These are phyloP conservation scores for Fistulifera pelliculosa DNA, from an alignment of 108 stramenopile genomes.

Conservation along the genomic window DNA sequence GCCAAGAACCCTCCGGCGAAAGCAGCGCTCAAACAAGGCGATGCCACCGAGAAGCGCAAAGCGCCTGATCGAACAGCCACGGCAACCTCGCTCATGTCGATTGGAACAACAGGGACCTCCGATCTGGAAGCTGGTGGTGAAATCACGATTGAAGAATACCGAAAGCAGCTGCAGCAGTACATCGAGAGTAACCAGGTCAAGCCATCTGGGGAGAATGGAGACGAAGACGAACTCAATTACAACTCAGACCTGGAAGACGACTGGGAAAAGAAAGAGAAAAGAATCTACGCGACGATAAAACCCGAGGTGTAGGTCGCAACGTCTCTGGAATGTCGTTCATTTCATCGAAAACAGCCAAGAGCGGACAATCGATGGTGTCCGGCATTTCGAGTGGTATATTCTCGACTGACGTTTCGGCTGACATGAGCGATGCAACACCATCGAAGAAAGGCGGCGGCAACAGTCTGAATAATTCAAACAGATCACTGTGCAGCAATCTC, in stretches of 20 bases:
- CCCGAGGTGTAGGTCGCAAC: constrained; percentile 1
- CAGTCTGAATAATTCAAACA: background rate
- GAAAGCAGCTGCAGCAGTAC: constrained; percentile 4
- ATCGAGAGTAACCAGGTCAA: background rate
- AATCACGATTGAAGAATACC: constrained; percentile 13
- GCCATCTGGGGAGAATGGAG: background rate
- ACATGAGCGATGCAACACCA: background rate
- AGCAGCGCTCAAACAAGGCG: background rate
- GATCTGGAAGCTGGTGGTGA: background rate
- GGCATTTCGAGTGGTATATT: constrained; percentile 1
- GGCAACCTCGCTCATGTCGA: too few species aligned
- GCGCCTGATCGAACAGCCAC: background rate
- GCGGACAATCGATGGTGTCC: background rate
- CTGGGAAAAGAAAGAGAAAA: constrained; percentile 9
- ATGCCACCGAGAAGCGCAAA: background rate
- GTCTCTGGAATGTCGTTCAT: constrained; percentile 1
- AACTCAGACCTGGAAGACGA: constrained; percentile 10
- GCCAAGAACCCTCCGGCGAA: too few species aligned
- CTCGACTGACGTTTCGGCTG: too few species aligned
- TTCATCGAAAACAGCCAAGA: background rate
- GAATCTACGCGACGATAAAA: background rate
- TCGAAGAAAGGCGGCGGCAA: background rate
- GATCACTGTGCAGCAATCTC: constrained; percentile 3
- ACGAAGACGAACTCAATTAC: background rate
- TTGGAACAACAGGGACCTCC: too few species aligned